Base-by-base conservation (phyloP, 768 basidiomycete species). In the Phylloporus sp. region DNA sequence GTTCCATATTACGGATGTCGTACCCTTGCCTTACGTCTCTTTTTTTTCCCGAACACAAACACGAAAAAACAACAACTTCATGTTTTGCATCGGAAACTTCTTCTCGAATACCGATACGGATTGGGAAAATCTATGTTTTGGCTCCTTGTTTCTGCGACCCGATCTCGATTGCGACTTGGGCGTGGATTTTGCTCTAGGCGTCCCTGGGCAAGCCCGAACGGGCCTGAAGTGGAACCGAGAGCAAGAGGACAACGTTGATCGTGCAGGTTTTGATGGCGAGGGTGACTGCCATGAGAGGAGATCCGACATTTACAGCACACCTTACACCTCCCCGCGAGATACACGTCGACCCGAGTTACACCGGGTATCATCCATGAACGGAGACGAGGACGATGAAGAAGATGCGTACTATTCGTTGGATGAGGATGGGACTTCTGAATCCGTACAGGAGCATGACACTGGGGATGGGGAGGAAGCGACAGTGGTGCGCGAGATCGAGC, bases 401-500 rank as follows among this genome's bases (percentile, higher is more conserved):
- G 74, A 75, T 35, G 61, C 64, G 15, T 68, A 68, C 38, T 68
- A 61, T 27, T 68, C 67, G 9, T 47, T 68, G 15, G 62, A 64
- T 35, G 59, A 68, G 8, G 63, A 59, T 5, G 72, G 50, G 9
- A 47, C 50, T 7, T 59, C 53, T 10, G 50, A 47, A 16, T 57
- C 29, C 1, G 52, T 22, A 38, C 36, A 38, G 6, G 57, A 40
- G 34, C 39, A 32, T 34, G 49, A 27, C 12, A 42, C 43, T 23
- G 63, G 64, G 47, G 60, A 57, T 31, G 76, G 78, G 38, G 49
- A 4, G 16, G 81, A 85, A n/a, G n/a, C n/a, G 47, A 73, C 72
- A 11, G 76, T 76, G 46, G 79, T 81, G 16, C 80, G 90, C 27
- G 91, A 85, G 50, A 70, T 78, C 16, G 93, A 95, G 63, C 76